These are phyloP conservation scores for Colletotrichum endophyticum DNA, from an alignment of 2,329 filamentous ascomycete species.

Conservation along the genomic window DNA sequence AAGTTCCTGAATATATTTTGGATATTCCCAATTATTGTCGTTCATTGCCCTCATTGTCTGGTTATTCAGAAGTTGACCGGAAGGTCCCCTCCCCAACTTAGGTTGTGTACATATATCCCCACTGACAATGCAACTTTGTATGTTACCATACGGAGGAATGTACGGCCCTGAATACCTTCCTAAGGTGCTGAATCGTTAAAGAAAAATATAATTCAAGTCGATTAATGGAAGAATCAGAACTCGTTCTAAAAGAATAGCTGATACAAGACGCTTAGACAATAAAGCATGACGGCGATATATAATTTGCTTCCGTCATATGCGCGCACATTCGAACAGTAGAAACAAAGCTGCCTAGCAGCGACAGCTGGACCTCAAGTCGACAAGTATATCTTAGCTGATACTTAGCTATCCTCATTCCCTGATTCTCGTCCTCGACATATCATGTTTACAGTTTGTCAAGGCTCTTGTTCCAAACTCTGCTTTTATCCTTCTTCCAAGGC, in stretches of 20 bases:
- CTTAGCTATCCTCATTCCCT: not conserved
- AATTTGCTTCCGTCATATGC: no score
- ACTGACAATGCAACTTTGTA: no score
- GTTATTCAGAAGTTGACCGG: no score
- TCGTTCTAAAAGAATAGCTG: not conserved
- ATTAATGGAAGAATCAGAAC: not conserved
- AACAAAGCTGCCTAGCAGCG: not conserved
- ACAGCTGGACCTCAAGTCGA: not conserved
- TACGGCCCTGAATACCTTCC: not conserved
- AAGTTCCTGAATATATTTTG: not conserved
- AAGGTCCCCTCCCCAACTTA: accelerated
- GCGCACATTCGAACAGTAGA: not conserved
- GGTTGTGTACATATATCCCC: no score
- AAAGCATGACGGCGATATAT: not conserved
- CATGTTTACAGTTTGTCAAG: not conserved
- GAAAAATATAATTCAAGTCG: not conserved
- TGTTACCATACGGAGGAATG: no score
- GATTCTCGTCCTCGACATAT: not conserved
- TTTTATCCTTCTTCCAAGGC: not conserved
- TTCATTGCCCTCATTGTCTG: no score
- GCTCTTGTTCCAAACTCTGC: not conserved
- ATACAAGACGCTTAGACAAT: not conserved
- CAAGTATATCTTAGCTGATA: accelerated
- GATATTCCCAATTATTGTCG: no score
- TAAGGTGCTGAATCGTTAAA: not conserved